phyloP scores from a whole-genome alignment of 805 yeast genomes.

The Metschnikowia picachoensis region DNA sequence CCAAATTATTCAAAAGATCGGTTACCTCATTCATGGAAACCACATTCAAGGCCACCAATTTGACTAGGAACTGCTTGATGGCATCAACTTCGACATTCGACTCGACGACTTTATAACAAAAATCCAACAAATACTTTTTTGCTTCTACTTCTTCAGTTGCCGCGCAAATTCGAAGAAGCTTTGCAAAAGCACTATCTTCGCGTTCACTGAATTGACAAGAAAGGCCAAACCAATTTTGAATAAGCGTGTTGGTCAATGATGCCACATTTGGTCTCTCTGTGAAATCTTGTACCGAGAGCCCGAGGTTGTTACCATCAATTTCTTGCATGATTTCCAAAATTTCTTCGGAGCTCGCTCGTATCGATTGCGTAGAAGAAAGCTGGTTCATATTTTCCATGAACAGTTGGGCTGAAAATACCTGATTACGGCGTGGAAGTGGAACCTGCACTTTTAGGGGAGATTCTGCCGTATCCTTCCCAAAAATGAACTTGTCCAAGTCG shows the following conservation, averaged over 20 bases:
- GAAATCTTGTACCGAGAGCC: background rate
- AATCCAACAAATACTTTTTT: background rate
- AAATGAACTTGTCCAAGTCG: slow-evolving; percentile 9
- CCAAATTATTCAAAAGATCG: background rate
- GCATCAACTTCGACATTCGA: slow-evolving; percentile 15
- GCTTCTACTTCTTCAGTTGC: too few relatives aligned
- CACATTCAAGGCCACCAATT: background rate
- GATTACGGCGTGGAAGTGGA: slow-evolving; percentile 19
- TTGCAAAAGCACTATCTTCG: slow-evolving; percentile 14
- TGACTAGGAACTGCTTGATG: background rate
- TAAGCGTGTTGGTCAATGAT: background rate
- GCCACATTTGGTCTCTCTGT: background rate
- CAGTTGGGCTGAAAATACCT: slow-evolving; percentile 20
- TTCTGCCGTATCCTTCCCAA: slow-evolving; percentile 27
- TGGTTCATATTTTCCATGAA: slow-evolving; percentile 28
- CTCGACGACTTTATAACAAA: slow-evolving; percentile 17
- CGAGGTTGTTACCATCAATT: background rate
- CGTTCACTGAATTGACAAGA: slow-evolving; percentile 5
- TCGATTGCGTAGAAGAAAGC: slow-evolving; percentile 14
- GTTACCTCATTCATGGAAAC: background rate
- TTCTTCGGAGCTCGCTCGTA: background rate
- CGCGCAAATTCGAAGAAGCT: slow-evolving; percentile 13
- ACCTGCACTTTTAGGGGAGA: slow-evolving; percentile 34
- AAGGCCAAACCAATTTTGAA: background rate
- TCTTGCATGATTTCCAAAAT: background rate